Base-by-base conservation (phyloP, 2,329 filamentous ascomycete genomes). In the Zasmidium angulare region DNA sequence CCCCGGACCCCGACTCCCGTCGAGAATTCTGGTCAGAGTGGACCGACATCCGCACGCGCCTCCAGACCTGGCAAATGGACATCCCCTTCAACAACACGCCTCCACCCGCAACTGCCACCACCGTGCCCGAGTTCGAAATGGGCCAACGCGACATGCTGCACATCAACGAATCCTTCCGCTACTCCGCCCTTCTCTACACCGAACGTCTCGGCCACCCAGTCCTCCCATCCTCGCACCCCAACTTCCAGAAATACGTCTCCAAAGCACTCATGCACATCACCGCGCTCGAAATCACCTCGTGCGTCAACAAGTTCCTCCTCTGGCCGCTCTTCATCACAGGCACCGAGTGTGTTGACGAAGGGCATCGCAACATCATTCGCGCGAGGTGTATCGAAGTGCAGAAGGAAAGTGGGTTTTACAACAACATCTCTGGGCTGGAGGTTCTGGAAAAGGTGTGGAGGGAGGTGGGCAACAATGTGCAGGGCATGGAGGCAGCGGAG, bases 251-350 rank as follows among this genome's bases (percentile, higher is more conserved):
- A 65, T 83, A 96, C 20, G 92, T 96, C 56, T 86, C 86, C 70
- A 87, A 91, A 65, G 89, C 93, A 0, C 84, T 97, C 46, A 89
- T 87, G 75, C 93, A 96, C 76, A 90, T 95, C 58, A 89, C 87
- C 6, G 88, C 87, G 55, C 86, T 97, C 40, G 87, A 90, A 62
- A 83, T 87, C 2, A 89, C 84, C 46, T 86, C 84, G 68, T 84
- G 82, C 50, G 87, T 89, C 40, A 89, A 96, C 75, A 96, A 96
- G 71, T 96, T 96, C 73, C 78, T 97, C 10, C 84, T 97, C 9
- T 97, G 93, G 93, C 93, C 93, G 2, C 82, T 97, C 2, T 96
- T 97, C 73, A 89, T 97, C 54, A 87, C 89, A 0, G 93, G 93
- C 20, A 92, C 90, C 21, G 93, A 97, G 77, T 96, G 91, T 69